Conservation (phyloP, 2,329 filamentous ascomycete genomes). For the Colletotrichum costaricense region DNA sequence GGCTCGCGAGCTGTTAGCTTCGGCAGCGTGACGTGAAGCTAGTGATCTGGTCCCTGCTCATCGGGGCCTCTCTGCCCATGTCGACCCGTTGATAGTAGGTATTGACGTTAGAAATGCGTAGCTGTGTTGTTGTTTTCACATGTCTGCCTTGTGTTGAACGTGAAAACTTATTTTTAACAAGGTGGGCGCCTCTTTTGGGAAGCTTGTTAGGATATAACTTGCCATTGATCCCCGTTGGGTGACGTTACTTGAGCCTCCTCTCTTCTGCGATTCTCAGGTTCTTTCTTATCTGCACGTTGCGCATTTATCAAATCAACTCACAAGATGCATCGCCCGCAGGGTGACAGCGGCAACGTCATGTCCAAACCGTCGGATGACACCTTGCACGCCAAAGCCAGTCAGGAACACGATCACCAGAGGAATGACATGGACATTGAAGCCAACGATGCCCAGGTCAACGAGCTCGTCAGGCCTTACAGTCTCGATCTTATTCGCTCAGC, state of each 20-base stretch:
- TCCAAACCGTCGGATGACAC: slow-evolving; percentile 2
- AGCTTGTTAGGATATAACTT: not conserved
- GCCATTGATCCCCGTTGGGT: not conserved
- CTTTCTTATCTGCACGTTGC: not conserved
- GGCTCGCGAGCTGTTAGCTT: not conserved
- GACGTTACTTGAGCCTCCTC: not conserved
- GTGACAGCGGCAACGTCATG: not conserved
- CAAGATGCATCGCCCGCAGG: not conserved
- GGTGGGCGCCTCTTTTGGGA: not conserved
- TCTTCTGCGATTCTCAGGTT: not conserved
- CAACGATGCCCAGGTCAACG: not conserved
- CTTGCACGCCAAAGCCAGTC: not conserved
- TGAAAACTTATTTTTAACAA: not conserved
- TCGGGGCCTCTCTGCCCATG: not conserved
- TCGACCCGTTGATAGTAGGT: not conserved
- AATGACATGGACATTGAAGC: slow-evolving; percentile 4
- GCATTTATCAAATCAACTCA: not conserved
- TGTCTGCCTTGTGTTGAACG: not conserved
- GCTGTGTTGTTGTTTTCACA: not conserved
- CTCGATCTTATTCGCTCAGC: slow-evolving; percentile 33
- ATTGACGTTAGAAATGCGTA: not conserved
- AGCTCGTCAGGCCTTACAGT: slow-evolving; percentile 33
- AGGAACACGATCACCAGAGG: not conserved
- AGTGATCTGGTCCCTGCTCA: not conserved
- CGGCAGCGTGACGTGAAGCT: not conserved